These are phyloP conservation scores for Brasilioporus rufonigricans DNA, from an alignment of 768 basidiomycete species.

Conservation along the genomic window DNA sequence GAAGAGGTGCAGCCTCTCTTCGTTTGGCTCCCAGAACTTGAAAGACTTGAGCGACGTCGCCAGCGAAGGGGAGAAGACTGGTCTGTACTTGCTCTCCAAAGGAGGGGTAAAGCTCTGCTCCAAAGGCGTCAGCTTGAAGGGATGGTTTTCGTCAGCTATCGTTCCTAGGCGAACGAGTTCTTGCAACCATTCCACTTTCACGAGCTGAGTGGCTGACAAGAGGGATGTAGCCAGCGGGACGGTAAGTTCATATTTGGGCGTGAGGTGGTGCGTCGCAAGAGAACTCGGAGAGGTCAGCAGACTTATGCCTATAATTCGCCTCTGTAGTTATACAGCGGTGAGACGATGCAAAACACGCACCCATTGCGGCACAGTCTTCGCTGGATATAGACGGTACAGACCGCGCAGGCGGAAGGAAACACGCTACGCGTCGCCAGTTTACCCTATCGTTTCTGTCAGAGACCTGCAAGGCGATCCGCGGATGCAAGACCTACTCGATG, in stretches of 20 bases:
- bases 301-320: conserved; percentile 45
- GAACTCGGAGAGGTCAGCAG: conserved; percentile 43
- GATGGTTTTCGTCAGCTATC: conserved; percentile 32
- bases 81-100: conserved; percentile 52
- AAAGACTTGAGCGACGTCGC: conserved; percentile 46
- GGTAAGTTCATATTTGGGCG: conserved; percentile 47
- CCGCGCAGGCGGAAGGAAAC: conserved; percentile 40
- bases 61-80: conserved; percentile 52
- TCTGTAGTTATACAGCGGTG: not conserved
- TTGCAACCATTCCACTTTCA: conserved; percentile 65
- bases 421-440: conserved; percentile 50
- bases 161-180: conserved; percentile 56
- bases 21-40: conserved; percentile 66
- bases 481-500: conserved; percentile 42
- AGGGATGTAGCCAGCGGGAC: conserved; percentile 56
- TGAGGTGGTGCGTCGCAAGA: conserved; percentile 65
- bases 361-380: conserved; percentile 50
- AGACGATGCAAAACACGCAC: conserved; percentile 35
- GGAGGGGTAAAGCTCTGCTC: conserved; percentile 56
- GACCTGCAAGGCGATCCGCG: not conserved
- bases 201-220: conserved; percentile 54
- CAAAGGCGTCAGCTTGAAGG: conserved; percentile 36
- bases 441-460: conserved; percentile 36
- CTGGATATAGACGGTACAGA: conserved; percentile 37
- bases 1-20: conserved; percentile 58